Percentiles rank a stretch among this genome's conserved stretches.
These are phyloP conservation scores for Kwoniella bestiolae DNA, from an alignment of 768 basidiomycete genomes.

Conservation along the genomic window DNA sequence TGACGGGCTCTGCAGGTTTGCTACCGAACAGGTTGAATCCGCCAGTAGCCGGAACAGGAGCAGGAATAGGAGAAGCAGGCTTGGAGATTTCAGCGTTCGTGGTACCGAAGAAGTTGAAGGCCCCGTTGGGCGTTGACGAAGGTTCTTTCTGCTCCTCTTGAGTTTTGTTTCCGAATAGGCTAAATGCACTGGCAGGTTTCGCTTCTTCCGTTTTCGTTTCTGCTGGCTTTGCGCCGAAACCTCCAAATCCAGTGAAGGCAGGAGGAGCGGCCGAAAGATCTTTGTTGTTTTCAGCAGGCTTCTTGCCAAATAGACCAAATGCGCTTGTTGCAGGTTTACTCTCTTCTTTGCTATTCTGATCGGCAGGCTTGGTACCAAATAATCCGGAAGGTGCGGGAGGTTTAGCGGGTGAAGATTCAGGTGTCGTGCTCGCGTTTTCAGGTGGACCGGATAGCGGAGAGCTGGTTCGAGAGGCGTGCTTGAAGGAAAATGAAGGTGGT, in stretches of 20 bases:
- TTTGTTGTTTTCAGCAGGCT: conserved; percentile 1
- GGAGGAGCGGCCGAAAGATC: conserved; percentile 9
- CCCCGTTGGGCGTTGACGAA: not conserved
- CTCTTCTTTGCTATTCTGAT: not conserved
- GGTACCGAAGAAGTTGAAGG: conserved; percentile 17
- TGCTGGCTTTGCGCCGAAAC: not conserved
- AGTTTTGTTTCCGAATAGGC: conserved; percentile 7
- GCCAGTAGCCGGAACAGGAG: not conserved
- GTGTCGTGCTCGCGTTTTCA: conserved; percentile 26
- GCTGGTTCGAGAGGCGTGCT: conserved; percentile 44
- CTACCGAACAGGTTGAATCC: conserved; percentile 23
- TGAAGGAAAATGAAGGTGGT: conserved; percentile 27
- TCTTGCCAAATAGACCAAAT: conserved; percentile 21
- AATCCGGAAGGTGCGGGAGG: conserved; percentile 2
- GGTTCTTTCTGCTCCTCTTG: not conserved
- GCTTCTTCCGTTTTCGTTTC: not conserved
- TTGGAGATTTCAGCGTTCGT: not conserved
- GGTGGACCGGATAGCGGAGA: conserved; percentile 46
- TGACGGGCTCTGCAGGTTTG: conserved; percentile 1
- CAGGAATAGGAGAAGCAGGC: not conserved
- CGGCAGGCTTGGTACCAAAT: not conserved
- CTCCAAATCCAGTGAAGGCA: not conserved
- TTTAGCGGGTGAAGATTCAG: conserved; percentile 36
- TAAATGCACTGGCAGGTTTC: not conserved
- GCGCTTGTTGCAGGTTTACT: conserved; percentile 1